phyloP scores from a whole-genome alignment of 1,139 yeast species.

The Suhomyces chickasaworum region DNA sequence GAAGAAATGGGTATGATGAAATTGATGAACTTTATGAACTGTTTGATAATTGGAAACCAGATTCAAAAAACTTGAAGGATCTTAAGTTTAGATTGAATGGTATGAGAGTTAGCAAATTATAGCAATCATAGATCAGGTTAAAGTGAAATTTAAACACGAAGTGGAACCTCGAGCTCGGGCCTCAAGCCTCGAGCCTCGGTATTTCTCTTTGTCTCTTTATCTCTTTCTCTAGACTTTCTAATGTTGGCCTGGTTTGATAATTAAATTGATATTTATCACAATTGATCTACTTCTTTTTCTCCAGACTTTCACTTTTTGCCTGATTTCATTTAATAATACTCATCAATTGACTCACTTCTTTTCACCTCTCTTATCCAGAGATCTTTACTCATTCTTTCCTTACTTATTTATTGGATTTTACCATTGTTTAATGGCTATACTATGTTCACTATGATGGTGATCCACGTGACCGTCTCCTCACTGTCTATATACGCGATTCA shows the following conservation, averaged over 20 bases:
- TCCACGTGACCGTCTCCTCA: neutral
- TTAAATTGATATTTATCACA: too few relatives aligned
- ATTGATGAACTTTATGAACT: slow-evolving; percentile 62
- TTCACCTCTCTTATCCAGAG: too few relatives aligned
- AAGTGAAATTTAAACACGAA: too few relatives aligned
- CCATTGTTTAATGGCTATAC: neutral
- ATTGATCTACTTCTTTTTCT: too few relatives aligned
- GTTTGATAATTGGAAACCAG: slow-evolving; percentile 86
- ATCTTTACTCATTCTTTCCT: too few relatives aligned
- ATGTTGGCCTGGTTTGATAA: too few relatives aligned
- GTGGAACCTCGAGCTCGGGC: too few relatives aligned
- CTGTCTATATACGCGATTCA: slow-evolving; percentile 3
- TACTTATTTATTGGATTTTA: neutral
- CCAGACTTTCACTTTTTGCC: neutral
- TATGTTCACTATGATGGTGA: neutral
- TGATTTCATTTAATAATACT: neutral
- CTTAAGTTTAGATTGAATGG: slow-evolving; percentile 84
- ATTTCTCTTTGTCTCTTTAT: too few relatives aligned
- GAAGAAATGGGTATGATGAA: slow-evolving; percentile 50
- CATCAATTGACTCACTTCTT: neutral
- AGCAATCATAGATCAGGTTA: too few relatives aligned
- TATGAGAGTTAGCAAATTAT: slow-evolving; percentile 52
- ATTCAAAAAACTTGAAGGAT: slow-evolving; percentile 75
- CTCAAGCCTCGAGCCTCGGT: too few relatives aligned
- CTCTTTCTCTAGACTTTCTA: too few relatives aligned